Evolutionary conservation across 225 moss, liverwort and hornwort species (phyloP), one percentile per base, ranked within the genome.

Genomic region (Asterella californica): DNA sequence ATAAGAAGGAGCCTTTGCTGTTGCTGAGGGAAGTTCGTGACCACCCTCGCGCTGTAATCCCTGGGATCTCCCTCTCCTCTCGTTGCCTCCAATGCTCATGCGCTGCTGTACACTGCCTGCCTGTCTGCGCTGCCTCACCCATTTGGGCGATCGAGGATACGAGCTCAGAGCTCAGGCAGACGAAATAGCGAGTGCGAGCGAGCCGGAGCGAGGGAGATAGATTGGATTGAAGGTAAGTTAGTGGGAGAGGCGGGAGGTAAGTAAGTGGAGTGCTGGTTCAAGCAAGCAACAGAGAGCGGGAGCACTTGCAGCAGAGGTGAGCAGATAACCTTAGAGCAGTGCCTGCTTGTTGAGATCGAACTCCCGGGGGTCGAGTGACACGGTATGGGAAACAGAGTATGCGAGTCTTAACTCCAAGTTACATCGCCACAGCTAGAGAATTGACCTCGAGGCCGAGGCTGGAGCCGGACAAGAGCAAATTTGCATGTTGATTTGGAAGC

Each of bases 1-100:
- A 59, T 59, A 76, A 76, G 75, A 38, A 76, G 75, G 57, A 57
- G 36, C 59, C 36, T 57, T 57, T 25, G 22, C 24, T 25, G 22
- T 37, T n/a, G 55, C 15, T 19, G 57, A 46, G 17, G 59, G 75
- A 25, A 59, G 59, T 76, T 57, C 37, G 59, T 76, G 37, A 76
- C 59, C 37, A 14, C 57, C 75, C 4, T 76, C 22, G 57, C 33
- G 30, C 53, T 49, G 74, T 18, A 74, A 74, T 52, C 52, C 52
- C 50, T 10, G 11, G 50, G 27, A 53, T 9, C 38, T 25, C 70
- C 10, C 60, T 24, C 60, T 61, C 8, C 61, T 27, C 8, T 27
- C 59, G 2, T 60, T 17, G 6, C 59, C 55, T 55, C 4, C 59
- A 11, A n/a, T 22, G 34, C 38, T 6, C 33, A 10, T 33, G 29